phyloP scores from a whole-genome alignment of 352 stramenopile species.

The Pythium volutum region DNA sequence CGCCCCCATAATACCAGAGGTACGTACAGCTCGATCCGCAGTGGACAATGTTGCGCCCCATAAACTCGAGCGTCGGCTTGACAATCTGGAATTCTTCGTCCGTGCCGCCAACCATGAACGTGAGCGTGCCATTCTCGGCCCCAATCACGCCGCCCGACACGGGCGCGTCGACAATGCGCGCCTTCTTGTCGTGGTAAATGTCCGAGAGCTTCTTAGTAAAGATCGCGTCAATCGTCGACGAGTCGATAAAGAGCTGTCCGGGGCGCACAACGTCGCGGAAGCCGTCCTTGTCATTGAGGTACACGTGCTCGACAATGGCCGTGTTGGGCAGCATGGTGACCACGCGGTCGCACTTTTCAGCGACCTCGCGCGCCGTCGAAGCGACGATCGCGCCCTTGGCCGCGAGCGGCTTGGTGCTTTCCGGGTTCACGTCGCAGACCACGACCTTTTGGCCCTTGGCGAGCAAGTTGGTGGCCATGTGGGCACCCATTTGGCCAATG shows the following conservation, averaged over 20 bases:
- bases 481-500: constrained; percentile 92
- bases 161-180: constrained; percentile 92
- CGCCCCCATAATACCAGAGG: constrained; percentile 5
- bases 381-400: constrained; percentile 51
- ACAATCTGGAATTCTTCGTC: constrained; percentile 58
- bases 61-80: constrained; percentile 83
- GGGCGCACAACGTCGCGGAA: constrained; percentile 67
- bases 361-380: constrained; percentile 66
- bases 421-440: constrained; percentile 70
- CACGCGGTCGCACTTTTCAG: constrained; percentile 77
- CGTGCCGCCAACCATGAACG: constrained; percentile 96
- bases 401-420: constrained; percentile 49
- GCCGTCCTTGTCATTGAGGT: constrained; percentile 44
- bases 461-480: constrained; percentile 92
- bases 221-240: constrained; percentile 94
- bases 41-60: constrained; percentile 95
- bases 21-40: constrained; percentile 88
- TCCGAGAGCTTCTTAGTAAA: constrained; percentile 87
- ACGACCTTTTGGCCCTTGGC: constrained; percentile 74
- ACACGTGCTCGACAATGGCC: constrained; percentile 80
- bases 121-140: constrained; percentile 94
- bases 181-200: constrained; percentile 51
- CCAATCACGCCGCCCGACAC: constrained; percentile 96
- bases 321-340: constrained; percentile 96
- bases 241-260: constrained; percentile 92